Conservation (phyloP, 2,329 filamentous ascomycete genomes). For the Fusarium abutilonis region DNA sequence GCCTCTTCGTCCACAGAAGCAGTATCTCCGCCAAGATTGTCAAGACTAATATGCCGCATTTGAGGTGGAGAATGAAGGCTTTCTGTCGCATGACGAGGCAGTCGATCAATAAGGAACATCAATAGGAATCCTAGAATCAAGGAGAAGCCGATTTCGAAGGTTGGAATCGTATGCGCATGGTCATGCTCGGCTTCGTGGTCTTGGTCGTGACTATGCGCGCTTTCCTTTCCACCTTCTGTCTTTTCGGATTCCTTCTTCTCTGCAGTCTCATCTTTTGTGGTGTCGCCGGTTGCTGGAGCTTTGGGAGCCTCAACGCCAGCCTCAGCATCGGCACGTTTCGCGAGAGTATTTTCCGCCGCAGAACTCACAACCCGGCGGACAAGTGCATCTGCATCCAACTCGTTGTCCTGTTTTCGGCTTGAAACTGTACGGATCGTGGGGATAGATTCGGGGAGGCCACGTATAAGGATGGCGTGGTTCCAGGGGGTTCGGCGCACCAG, state of each 20-base stretch:
- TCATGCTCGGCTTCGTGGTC: slow-evolving; percentile 44
- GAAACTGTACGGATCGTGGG: slow-evolving; percentile 30
- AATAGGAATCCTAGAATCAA: slow-evolving; percentile 89
- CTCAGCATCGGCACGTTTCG: slow-evolving; percentile 27
- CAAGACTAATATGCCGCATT: slow-evolving; percentile 87
- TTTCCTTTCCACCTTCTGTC: slow-evolving; percentile 25
- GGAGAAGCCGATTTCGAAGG: slow-evolving; percentile 85
- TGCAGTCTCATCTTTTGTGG: slow-evolving; percentile 8
- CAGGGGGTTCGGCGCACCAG: slow-evolving; percentile 49
- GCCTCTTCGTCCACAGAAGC: slow-evolving; percentile 64
- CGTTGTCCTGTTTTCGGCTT: slow-evolving; percentile 8
- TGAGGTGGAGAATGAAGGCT: slow-evolving; percentile 71
- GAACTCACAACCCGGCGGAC: slow-evolving; percentile 30
- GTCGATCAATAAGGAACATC: slow-evolving; percentile 94
- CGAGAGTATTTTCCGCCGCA: slow-evolving; percentile 8
- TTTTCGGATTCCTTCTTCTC: slow-evolving; percentile 19
- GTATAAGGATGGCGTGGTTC: slow-evolving; percentile 41
- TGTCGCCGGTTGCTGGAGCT: slow-evolving; percentile 23
- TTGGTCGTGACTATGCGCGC: slow-evolving; percentile 49
- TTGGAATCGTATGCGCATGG: slow-evolving; percentile 60
- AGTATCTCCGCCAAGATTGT: slow-evolving; percentile 72
- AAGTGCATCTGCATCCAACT: slow-evolving; percentile 25
- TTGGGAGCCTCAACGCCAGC: slow-evolving; percentile 31
- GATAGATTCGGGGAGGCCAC: slow-evolving; percentile 41
- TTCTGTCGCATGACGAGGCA: slow-evolving; percentile 77